Conservation (phyloP, 352 stramenopile species). For the Pythium dissimile region DNA sequence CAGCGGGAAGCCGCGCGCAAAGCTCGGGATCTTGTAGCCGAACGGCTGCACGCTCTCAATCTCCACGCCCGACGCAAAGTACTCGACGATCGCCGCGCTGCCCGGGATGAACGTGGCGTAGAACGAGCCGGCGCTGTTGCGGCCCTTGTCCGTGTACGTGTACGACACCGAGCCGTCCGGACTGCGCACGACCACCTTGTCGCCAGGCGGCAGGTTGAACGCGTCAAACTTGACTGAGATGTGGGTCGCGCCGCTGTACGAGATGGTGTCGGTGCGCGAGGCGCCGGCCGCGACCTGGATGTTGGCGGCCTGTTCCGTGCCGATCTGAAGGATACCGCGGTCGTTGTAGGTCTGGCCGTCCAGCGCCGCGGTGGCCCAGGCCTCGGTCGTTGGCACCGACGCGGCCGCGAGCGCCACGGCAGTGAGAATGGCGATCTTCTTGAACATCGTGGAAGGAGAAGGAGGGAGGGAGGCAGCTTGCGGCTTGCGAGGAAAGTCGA, state of each 20-base stretch:
- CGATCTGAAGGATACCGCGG: conserved; percentile 9
- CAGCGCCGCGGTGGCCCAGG: not conserved
- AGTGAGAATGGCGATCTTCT: conserved; percentile 7
- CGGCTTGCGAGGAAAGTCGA: conserved; percentile 1
- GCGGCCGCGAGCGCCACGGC: not conserved
- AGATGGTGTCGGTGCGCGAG: conserved; percentile 8
- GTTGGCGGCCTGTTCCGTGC: conserved; percentile 10
- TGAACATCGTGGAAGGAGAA: conserved; percentile 1
- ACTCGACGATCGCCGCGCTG: conserved; percentile 9
- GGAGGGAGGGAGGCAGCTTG: not conserved
- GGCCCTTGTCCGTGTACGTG: conserved; percentile 18
- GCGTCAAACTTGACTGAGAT: conserved; percentile 50
- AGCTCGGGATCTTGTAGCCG: conserved; percentile 7
- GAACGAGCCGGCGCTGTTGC: conserved; percentile 3
- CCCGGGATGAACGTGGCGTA: conserved; percentile 9
- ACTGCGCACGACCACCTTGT: conserved; percentile 46
- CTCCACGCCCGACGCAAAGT: conserved; percentile 9
- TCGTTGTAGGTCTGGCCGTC: conserved; percentile 6
- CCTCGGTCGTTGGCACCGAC: not conserved
- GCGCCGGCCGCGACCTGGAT: conserved; percentile 4
- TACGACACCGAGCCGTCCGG: conserved; percentile 20
- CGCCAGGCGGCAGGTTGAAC: conserved; percentile 50
- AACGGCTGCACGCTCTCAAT: not conserved
- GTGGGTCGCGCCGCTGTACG: conserved; percentile 44
- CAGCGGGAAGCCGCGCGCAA: not conserved